phyloP scores from a whole-genome alignment of 192 early-diverging fungal genomes.

The Coemansia nantahalensis region DNA sequence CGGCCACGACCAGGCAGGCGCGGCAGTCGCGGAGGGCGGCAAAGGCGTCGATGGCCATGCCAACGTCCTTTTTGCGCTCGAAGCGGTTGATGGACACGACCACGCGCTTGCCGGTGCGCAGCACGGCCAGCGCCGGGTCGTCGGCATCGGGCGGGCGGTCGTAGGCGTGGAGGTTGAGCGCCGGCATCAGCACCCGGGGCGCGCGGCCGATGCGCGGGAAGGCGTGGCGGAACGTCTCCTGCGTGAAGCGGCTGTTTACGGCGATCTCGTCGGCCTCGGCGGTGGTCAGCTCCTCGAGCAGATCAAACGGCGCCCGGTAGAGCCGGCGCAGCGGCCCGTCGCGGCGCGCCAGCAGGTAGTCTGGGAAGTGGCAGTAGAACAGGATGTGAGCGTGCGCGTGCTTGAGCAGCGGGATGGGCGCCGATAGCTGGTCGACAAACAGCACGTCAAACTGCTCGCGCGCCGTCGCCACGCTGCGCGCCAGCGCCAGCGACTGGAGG shows the following conservation, averaged over 20 bases:
- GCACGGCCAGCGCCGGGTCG: constrained; percentile 52
- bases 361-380: constrained; percentile 98
- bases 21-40: constrained; percentile 14
- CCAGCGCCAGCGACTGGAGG: constrained; percentile 69
- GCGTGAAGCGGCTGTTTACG: constrained; percentile 91
- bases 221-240: constrained; percentile 62
- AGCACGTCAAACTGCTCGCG: constrained; percentile 65
- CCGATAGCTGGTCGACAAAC: constrained; percentile 87
- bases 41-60: constrained; percentile 75
- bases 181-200: constrained; percentile 81
- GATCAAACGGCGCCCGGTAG: constrained; percentile 82
- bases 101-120: constrained; percentile 23
- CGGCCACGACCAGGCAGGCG: constrained; percentile 70
- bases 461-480: constrained; percentile 52
- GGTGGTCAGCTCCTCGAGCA: constrained; percentile 82
- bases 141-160: constrained; percentile 56
- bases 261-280: constrained; percentile 84
- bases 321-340: constrained; percentile 59
- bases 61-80: constrained; percentile 90
- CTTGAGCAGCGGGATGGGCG: constrained; percentile 75
- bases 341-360: constrained; percentile 74
- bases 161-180: constrained; percentile 74
- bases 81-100: constrained; percentile 93
- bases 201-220: constrained; percentile 63
- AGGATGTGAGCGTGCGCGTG: constrained; percentile 70